Evolutionary conservation across 2,329 filamentous ascomycete species (phyloP), one percentile per base, ranked within the genome.

Genomic region (Pyrenophora graminea): DNA sequence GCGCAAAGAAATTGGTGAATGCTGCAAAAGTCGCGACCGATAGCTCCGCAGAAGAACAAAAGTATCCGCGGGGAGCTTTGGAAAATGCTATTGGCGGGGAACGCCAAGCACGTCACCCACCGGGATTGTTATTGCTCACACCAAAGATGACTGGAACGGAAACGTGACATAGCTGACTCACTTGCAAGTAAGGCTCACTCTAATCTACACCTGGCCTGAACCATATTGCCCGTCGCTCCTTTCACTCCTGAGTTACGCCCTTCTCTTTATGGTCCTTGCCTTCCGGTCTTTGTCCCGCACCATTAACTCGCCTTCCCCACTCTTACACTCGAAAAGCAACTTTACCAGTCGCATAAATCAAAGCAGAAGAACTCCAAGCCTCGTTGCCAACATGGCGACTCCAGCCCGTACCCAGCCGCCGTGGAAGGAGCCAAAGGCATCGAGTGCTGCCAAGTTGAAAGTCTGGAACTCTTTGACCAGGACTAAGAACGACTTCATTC

Each of bases 391-490:
- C 23, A 70, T 74, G 66, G 66, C 71, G 45, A 68, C 70, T 23
- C 53, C 66, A 49, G 64, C 65, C 21, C 70, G 71, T 50, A 69
- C 64, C 10, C 73, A 75, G 56, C 73, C 73, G 52, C 68, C 68
- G 53, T 77, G 63, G 76, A 67, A 68, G 50, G 59, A 70, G 62
- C 71, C 71, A 43, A 58, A 70, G 50, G 64, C 64, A 13, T 58
- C 68, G 10, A 60, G 80, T 39, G 80, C 82, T n/a, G 74, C 84
- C 40, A 66, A 70, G 42, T 78, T 95, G 63, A 87, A 85, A 69
- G 80, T 96, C 60, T 90, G 87, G 79, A 95, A 94, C 76, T 91
- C 88, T 5, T 78, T 96, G 66, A 88, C 90, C 9, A 83, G 88
- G 54, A 80, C 80, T 9, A 90, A 92, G 67, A 86, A 87, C 38